phyloP scores from a whole-genome alignment of 352 stramenopile genomes.

The Phytophthora europaea region DNA sequence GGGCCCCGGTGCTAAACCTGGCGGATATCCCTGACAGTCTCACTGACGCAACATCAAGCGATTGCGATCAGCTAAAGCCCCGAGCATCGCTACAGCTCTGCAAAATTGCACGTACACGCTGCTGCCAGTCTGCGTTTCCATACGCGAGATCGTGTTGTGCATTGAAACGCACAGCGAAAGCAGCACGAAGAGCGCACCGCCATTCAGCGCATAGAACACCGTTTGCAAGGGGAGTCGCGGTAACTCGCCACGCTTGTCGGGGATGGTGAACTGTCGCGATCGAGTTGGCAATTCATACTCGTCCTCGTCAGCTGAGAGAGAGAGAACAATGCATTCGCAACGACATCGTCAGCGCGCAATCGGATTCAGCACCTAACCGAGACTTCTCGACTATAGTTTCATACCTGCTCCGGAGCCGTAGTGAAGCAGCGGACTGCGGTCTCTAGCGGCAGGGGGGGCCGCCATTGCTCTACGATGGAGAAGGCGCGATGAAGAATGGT shows the following conservation, averaged over 20 bases:
- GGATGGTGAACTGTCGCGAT: constrained; percentile 10
- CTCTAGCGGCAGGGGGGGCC: constrained; percentile 31
- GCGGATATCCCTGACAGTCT: constrained; percentile 20
- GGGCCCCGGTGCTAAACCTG: constrained; percentile 17
- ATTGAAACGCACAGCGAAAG: constrained; percentile 75
- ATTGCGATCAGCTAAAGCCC: not conserved
- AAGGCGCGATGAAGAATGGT: constrained; percentile 24
- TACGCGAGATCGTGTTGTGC: constrained; percentile 71
- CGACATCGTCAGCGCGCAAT: not conserved
- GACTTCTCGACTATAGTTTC: not conserved
- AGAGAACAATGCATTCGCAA: not conserved
- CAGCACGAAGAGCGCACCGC: constrained; percentile 62
- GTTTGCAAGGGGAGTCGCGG: constrained; percentile 38
- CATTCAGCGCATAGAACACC: constrained; percentile 71
- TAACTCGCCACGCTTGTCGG: constrained; percentile 5
- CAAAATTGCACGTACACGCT: constrained; percentile 30
- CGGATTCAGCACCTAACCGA: not conserved
- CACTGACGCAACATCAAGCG: constrained; percentile 15
- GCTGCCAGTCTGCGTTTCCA: constrained; percentile 40
- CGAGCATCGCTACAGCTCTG: not conserved
- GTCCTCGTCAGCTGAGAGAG: constrained; percentile 8
- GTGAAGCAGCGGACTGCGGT: constrained; percentile 67
- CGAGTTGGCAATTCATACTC: constrained; percentile 25
- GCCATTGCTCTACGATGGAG: constrained; percentile 26
- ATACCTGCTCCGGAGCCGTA: constrained; percentile 64